phyloP scores from a whole-genome alignment of 495 filamentous ascomycete genomes.

The Pseudoneurospora amorphoporcata region DNA sequence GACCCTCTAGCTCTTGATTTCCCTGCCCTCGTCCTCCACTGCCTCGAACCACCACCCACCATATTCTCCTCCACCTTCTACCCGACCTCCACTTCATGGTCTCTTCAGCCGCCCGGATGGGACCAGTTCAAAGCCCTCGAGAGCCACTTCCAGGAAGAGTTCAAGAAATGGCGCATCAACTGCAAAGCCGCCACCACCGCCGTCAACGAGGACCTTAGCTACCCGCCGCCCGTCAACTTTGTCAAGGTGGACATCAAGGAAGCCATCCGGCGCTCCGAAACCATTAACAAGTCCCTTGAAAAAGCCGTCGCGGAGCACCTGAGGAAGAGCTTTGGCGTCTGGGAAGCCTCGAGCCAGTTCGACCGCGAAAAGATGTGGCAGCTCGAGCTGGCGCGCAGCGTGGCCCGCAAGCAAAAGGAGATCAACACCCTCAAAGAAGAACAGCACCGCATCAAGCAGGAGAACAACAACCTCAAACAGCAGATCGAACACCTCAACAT shows the following conservation, averaged over 20 bases:
- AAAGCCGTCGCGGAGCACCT: constrained; percentile 59
- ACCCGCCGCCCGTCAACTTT: constrained; percentile 19
- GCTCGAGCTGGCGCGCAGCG: constrained; percentile 65
- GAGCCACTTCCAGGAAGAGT: constrained; percentile 52
- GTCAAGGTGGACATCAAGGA: constrained; percentile 33
- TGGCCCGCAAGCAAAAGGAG: constrained; percentile 56
- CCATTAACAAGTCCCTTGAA: constrained; percentile 38
- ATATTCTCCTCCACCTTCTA: constrained; percentile 64
- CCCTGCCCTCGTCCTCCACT: constrained; percentile 67
- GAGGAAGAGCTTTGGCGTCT: constrained; percentile 57
- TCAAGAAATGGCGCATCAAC: constrained; percentile 48
- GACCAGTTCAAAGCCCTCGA: constrained; percentile 62
- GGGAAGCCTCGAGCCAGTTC: constrained; percentile 48
- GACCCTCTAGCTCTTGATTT: constrained; percentile 73
- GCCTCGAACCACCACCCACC: constrained; percentile 68
- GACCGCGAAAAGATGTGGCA: constrained; percentile 59
- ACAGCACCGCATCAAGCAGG: constrained; percentile 54
- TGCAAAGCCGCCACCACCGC: constrained; percentile 32
- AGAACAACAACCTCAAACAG: constrained; percentile 58
- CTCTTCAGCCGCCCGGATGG: constrained; percentile 56
- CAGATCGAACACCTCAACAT: constrained; percentile 60
- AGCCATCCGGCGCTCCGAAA: constrained; percentile 28
- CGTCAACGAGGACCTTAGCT: constrained; percentile 30
- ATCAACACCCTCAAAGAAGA: constrained; percentile 50
- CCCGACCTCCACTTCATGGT: constrained; percentile 61